Evolutionary conservation across 2,329 filamentous ascomycete species (phyloP), one percentile per base, ranked within the genome.

Genomic region (Aspergillus carbonarius): DNA sequence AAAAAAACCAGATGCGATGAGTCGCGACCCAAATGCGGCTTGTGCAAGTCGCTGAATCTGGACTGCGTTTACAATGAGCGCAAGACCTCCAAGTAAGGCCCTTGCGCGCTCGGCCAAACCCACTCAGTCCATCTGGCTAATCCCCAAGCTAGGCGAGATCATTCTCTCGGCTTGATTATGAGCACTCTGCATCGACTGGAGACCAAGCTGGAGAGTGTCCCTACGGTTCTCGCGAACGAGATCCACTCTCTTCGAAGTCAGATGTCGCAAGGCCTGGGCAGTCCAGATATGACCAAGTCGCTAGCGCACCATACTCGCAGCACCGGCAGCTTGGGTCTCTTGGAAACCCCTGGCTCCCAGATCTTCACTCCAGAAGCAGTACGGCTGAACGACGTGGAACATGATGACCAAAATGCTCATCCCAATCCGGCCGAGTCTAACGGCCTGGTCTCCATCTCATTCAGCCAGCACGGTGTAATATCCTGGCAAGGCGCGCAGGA

Each of bases 1-100:
- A 81, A 82, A 65, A 84, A 84, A 70, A 83, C 81, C 17, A 70
- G 81, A 71, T 84, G 82, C 67, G 82, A 84, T 60, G 82, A 83
- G 68, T 82, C 82, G 58, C 73, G 79, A 32, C 82, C 82, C 49
- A 74, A 68, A 60, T 84, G 82, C 62, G 81, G 81, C 30, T 75
- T 82, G 50, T 84, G 82, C 70, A 79, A 78, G 62, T 70, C 73
- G 13, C 76, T 79, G 46, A 79, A 78, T 7, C 60, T 81, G 32
- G 78, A 82, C 17, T 84, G 82, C 68, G 75, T 76, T 44, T 84
- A 83, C 65, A 80, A 81, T 60, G 79, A 82, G 65, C 79, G 81
- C 58, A 82, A 82, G 64, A 75, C 79, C 12, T 83, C 81, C 37
- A 83, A 83, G 79, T 81, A 65, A 58, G 74, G 66, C 20, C 15